These are phyloP conservation scores for Chytriomyces sp. DNA, from an alignment of 192 early-diverging fungal species.

Conservation along the genomic window DNA sequence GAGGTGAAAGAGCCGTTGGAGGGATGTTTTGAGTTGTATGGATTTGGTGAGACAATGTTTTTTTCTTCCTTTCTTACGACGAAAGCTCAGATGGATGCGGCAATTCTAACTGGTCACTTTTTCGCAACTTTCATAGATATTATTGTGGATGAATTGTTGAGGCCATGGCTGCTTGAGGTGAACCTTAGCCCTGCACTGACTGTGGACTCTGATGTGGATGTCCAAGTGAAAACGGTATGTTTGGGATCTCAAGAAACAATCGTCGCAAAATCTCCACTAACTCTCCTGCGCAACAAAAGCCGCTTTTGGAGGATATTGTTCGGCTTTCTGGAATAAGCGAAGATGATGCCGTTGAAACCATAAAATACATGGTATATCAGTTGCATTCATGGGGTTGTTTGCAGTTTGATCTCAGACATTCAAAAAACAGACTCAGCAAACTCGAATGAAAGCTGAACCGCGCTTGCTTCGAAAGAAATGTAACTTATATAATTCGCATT, in stretches of 20 bases:
- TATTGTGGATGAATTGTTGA: conserved; percentile 45
- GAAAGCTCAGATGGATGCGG: too few relatives aligned
- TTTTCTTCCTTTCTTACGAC: background rate
- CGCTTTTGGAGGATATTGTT: conserved; percentile 44
- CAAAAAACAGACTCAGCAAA: background rate
- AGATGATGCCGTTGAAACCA: conserved; percentile 34
- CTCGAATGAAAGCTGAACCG: conserved; percentile 8
- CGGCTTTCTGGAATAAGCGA: conserved; percentile 34
- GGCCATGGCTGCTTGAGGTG: conserved; percentile 58
- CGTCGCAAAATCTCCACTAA: background rate
- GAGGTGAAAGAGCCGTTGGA: conserved; percentile 27
- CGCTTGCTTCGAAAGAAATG: conserved; percentile 1
- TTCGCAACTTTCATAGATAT: conserved; percentile 34
- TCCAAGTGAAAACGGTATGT: conserved; percentile 49
- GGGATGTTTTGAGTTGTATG: conserved; percentile 58
- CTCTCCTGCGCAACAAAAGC: too few relatives aligned
- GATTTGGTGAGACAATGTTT: conserved; percentile 43
- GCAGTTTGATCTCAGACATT: conserved; percentile 6
- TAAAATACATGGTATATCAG: conserved; percentile 3
- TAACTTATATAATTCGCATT: too few relatives aligned
- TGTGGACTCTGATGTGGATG: conserved; percentile 48
- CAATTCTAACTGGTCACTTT: too few relatives aligned
- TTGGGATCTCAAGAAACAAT: background rate
- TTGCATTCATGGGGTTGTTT: background rate
- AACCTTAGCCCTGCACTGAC: conserved; percentile 57